A percentile compares a stretch with the other conserved stretches of the same genome.
Evolutionary conservation across 441 rosid species (phyloP).

Genomic region (Croton laevigatus): DNA sequence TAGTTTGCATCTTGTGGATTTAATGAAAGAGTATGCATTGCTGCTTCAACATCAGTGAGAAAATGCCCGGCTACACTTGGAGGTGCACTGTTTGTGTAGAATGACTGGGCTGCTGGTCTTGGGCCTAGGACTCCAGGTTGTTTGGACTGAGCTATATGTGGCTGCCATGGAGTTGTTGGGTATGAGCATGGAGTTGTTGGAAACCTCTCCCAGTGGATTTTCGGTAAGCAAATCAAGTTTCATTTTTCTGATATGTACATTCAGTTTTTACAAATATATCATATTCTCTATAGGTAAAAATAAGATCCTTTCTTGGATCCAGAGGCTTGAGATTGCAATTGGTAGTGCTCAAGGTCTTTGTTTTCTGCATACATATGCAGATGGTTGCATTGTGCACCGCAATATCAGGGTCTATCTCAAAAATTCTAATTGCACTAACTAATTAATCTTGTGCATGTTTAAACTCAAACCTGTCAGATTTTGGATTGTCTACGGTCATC

Average conservation of each 20-base stretch:
- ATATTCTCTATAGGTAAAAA: conserved; percentile 35
- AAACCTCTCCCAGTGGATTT: conserved; percentile 53
- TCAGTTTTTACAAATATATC: not conserved
- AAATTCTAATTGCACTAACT: not conserved
- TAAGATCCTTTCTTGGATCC: conserved; percentile 48
- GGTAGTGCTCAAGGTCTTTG: conserved; percentile 47
- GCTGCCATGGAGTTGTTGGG: no score
- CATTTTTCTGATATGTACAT: not conserved
- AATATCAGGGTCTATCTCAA: conserved; percentile 44
- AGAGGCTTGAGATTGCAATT: conserved; percentile 52
- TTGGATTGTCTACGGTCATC: conserved; percentile 49
- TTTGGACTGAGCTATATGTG: no score
- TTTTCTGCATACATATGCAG: conserved; percentile 56
- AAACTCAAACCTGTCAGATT: conserved; percentile 47
- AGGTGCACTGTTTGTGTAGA: no score
- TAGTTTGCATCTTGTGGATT: no score
- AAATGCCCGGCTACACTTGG: no score
- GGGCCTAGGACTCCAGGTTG: no score
- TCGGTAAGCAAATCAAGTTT: conserved; percentile 26
- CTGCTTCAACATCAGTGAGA: no score
- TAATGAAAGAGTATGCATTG: no score
- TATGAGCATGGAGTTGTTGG: no score
- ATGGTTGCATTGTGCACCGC: conserved; percentile 64
- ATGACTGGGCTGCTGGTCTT: no score
- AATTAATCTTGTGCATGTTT: no score